phyloP scores from a whole-genome alignment of 495 filamentous ascomycete genomes.

The Antarctomyces pellizariae region DNA sequence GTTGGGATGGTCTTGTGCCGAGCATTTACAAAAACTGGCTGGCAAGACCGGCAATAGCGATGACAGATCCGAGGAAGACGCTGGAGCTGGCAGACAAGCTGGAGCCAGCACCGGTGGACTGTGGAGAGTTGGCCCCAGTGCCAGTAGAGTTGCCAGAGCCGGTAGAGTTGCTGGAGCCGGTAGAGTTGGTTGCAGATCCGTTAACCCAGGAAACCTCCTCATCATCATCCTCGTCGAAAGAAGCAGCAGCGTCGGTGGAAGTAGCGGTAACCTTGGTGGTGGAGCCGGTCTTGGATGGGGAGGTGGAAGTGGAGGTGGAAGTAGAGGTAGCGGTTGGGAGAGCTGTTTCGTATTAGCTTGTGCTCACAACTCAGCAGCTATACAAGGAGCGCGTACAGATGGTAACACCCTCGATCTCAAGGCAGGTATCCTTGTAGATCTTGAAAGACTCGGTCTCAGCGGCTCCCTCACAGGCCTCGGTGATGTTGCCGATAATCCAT shows the following conservation, averaged over 20 bases:
- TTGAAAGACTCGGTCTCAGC: slow-evolving; percentile 10
- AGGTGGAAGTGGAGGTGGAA: slow-evolving; percentile 3
- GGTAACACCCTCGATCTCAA: slow-evolving; percentile 12
- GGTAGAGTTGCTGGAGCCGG: not conserved
- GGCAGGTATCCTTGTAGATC: slow-evolving; percentile 14
- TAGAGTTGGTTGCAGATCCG: slow-evolving; percentile 1
- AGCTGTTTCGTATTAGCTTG: not conserved
- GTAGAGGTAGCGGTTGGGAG: slow-evolving; percentile 1
- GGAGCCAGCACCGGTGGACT: slow-evolving; percentile 4
- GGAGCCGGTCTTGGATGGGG: slow-evolving; percentile 3
- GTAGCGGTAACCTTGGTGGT: slow-evolving; percentile 3
- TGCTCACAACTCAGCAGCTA: not conserved
- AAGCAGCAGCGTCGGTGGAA: slow-evolving; percentile 4
- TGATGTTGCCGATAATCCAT: slow-evolving; percentile 14
- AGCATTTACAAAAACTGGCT: slow-evolving; percentile 2
- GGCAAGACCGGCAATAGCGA: slow-evolving; percentile 5
- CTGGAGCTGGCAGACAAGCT: slow-evolving; percentile 3
- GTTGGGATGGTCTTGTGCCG: too few species aligned
- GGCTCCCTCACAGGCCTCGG: slow-evolving; percentile 11
- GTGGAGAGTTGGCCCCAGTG: slow-evolving; percentile 1
- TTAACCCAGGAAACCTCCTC: slow-evolving; percentile 3
- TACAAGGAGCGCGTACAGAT: slow-evolving; percentile 7
- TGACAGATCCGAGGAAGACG: slow-evolving; percentile 1
- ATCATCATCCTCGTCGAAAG: not conserved
- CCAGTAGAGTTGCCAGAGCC: slow-evolving; percentile 3